These are phyloP conservation scores for Skeletonema costatum DNA, from an alignment of 108 stramenopile genomes.

Conservation along the genomic window DNA sequence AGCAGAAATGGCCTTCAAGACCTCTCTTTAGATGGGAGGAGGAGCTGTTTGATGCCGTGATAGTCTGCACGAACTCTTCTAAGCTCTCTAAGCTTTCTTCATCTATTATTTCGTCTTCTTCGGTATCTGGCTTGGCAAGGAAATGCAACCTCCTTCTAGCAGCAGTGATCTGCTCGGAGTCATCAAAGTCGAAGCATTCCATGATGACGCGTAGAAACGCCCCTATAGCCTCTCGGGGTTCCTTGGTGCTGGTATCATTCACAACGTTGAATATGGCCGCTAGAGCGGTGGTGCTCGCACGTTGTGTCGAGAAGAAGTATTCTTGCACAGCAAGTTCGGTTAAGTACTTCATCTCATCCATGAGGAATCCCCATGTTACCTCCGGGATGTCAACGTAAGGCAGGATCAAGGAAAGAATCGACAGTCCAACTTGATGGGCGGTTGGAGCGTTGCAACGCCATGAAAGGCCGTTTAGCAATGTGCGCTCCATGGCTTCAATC, in stretches of 20 bases:
- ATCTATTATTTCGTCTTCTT: no score
- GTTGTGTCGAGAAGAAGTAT: slow-evolving; percentile 11
- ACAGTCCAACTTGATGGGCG: slow-evolving; percentile 18
- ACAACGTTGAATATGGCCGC: slow-evolving; percentile 43
- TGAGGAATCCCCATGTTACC: slow-evolving; percentile 1
- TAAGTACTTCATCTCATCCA: slow-evolving; percentile 24
- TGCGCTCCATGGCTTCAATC: slow-evolving; percentile 59
- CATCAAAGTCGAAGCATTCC: no score
- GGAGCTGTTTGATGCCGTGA: no score
- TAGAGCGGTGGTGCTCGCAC: slow-evolving; percentile 30
- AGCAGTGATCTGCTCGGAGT: no score
- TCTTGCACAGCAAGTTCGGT: slow-evolving; percentile 17
- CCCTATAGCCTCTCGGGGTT: no score
- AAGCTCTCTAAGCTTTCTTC: no score
- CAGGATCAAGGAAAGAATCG: slow-evolving; percentile 23
- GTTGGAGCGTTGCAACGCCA: slow-evolving; percentile 21
- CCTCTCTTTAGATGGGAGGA: no score
- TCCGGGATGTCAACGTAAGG: slow-evolving; percentile 1
- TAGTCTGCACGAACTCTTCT: no score
- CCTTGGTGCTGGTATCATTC: background rate
- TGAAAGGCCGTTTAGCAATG: slow-evolving; percentile 35
- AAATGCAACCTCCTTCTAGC: no score
- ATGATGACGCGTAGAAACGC: no score
- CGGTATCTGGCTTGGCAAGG: no score
- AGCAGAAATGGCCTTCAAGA: no score